A percentile compares a stretch with the other conserved stretches of the same genome.
Evolutionary conservation across 306 rosid species (phyloP).

Genomic region (peach (Prunus persica)): Prunus_persica_NCBIv2 NC_034011.1:23663501-23664000

Average conservation of each 20-base stretch:
- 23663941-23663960: too few relatives aligned
- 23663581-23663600: slow-evolving; percentile 33
- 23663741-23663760: slow-evolving; percentile 19
- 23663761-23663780: slow-evolving; percentile 49
- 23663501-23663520: not conserved
- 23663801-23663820: slow-evolving; percentile 32
- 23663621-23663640: slow-evolving; percentile 32
- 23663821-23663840: too few relatives aligned
- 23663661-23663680: slow-evolving; percentile 38
- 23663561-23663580: slow-evolving; percentile 45
- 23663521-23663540: slow-evolving; percentile 35
- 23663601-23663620: slow-evolving; percentile 33
- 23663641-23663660: slow-evolving; percentile 44
- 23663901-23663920: too few relatives aligned
- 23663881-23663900: too few relatives aligned
- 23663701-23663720: slow-evolving; percentile 42
- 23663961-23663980: too few relatives aligned
- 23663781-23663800: slow-evolving; percentile 47
- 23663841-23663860: too few relatives aligned
- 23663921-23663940: too few relatives aligned
- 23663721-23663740: slow-evolving; percentile 32
- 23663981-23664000: too few relatives aligned
- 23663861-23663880: too few relatives aligned
- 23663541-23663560: slow-evolving; percentile 35
- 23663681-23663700: slow-evolving; percentile 43